phyloP scores from a whole-genome alignment of 495 filamentous ascomycete genomes.

The Pseudomonodictys pantanalensis region DNA sequence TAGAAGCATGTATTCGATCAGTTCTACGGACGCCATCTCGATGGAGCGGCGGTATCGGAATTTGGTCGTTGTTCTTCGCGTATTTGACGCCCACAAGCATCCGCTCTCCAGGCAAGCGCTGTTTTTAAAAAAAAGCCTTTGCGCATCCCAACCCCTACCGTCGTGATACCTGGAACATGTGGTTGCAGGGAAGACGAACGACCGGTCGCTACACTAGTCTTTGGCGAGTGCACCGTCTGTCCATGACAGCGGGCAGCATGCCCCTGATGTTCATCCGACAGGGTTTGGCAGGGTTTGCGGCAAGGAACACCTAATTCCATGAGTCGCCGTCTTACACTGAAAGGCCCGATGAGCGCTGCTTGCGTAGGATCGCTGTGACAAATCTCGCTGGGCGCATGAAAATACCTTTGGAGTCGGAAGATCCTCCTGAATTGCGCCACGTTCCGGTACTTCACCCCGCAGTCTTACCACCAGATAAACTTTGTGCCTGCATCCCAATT shows the following conservation, averaged over 20 bases:
- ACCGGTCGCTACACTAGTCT: not conserved
- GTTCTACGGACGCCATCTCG: slow-evolving; percentile 12
- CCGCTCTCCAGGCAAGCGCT: not conserved
- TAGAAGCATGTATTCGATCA: slow-evolving; percentile 7
- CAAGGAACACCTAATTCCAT: no score
- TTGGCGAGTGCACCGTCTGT: not conserved
- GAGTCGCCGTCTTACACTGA: no score
- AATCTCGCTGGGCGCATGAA: no score
- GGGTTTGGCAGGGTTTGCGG: no score
- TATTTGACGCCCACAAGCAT: not conserved
- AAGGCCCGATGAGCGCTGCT: no score
- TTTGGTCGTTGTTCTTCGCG: not conserved
- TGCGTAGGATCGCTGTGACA: no score
- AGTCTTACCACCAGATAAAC: no score
- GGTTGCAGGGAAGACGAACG: not conserved
- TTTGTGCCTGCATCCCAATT: no score
- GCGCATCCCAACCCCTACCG: not conserved
- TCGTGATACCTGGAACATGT: not conserved
- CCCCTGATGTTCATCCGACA: no score
- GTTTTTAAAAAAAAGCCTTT: not conserved
- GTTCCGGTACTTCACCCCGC: no score
- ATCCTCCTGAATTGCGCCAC: no score
- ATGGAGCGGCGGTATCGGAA: not conserved
- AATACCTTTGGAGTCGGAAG: no score
- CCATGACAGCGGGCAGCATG: not conserved